These are phyloP conservation scores for Niebla homalea DNA, from an alignment of 495 filamentous ascomycete species.

Conservation along the genomic window DNA sequence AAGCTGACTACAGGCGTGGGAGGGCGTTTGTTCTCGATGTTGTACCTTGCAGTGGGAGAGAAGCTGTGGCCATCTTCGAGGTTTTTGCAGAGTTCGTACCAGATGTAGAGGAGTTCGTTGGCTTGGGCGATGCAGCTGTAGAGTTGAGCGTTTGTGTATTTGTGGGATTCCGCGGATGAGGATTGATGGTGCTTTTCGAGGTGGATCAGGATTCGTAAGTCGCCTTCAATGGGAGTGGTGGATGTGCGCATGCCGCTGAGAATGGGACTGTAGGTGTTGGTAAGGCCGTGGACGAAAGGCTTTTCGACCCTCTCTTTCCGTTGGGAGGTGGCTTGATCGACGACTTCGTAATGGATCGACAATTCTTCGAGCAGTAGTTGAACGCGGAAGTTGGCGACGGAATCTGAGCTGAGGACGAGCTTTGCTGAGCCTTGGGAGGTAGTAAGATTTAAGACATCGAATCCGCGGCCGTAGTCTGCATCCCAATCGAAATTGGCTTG, in stretches of 20 bases:
- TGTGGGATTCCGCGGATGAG: not conserved
- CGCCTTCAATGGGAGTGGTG: slow-evolving; percentile 33
- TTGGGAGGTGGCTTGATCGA: slow-evolving; percentile 1
- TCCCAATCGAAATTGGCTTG: slow-evolving; percentile 66
- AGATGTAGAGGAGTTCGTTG: slow-evolving; percentile 24
- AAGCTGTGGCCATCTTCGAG: not conserved
- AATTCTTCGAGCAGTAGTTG: slow-evolving; percentile 45
- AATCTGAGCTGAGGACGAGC: slow-evolving; percentile 39
- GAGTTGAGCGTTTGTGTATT: slow-evolving; percentile 22
- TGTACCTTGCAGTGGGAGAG: slow-evolving; percentile 6
- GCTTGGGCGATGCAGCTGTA: slow-evolving; percentile 27
- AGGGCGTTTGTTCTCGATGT: slow-evolving; percentile 7
- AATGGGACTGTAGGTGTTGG: slow-evolving; percentile 22
- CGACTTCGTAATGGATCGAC: slow-evolving; percentile 38
- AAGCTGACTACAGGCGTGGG: slow-evolving; percentile 5
- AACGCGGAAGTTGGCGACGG: slow-evolving; percentile 43
- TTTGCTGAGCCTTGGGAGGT: slow-evolving; percentile 27
- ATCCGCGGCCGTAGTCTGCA: slow-evolving; percentile 62
- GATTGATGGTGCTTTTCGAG: slow-evolving; percentile 36
- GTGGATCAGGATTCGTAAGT: slow-evolving; percentile 40
- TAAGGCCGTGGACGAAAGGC: slow-evolving; percentile 17
- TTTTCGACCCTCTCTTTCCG: slow-evolving; percentile 1
- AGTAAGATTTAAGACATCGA: slow-evolving; percentile 72
- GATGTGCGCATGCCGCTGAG: slow-evolving; percentile 42
- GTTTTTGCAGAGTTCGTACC: slow-evolving; percentile 19